Evolutionary conservation across 108 stramenopile genomes (phyloP).

Genomic region (Licmophora abbreviata): DNA sequence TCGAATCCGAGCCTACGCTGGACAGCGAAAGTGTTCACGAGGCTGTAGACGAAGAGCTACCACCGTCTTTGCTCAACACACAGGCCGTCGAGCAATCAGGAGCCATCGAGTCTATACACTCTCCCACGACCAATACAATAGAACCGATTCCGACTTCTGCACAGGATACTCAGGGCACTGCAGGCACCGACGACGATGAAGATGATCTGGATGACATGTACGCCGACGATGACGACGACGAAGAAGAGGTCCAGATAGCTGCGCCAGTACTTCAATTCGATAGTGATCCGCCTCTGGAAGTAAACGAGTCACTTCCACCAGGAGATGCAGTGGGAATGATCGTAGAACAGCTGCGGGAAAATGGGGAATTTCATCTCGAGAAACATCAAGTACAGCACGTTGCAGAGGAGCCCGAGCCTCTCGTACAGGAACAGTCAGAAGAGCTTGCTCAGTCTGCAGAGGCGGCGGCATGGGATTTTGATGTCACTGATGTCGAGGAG

Average conservation of each 20-base stretch:
- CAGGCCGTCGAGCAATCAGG: not conserved
- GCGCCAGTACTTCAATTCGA: too few species aligned
- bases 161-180: not conserved
- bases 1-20: too few species aligned
- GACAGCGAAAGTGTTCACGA: too few species aligned
- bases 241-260: slow-evolving; percentile 1
- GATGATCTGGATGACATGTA: not conserved
- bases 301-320: too few species aligned
- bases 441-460: not conserved
- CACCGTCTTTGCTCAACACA: not conserved
- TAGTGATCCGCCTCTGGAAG: too few species aligned
- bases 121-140: not conserved
- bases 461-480: slow-evolving; percentile 4
- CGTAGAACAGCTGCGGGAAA: not conserved
- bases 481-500: not conserved
- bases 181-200: not conserved
- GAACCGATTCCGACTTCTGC: not conserved
- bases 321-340: too few species aligned
- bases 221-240: not conserved
- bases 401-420: not conserved
- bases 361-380: not conserved
- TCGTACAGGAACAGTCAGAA: not conserved
- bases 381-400: not conserved
- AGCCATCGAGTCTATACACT: not conserved
- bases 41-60: not conserved